phyloP scores from a whole-genome alignment of 495 filamentous ascomycete genomes.

The Penicillium paxilli region DNA sequence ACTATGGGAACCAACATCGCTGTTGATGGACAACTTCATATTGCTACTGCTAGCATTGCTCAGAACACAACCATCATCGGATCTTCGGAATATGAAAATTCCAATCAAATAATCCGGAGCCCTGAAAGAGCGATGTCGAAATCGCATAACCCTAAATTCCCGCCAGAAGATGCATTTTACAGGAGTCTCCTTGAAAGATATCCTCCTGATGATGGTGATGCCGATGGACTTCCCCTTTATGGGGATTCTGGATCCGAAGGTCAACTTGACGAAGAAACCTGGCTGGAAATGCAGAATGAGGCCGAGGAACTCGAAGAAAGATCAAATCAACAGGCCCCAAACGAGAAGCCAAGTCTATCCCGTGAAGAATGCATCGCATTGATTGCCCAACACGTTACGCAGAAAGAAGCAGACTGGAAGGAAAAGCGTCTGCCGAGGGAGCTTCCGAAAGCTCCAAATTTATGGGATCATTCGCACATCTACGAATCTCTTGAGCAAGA shows the following conservation, averaged over 20 bases:
- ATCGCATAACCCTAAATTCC: not conserved
- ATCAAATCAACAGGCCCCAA: not conserved
- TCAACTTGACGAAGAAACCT: conserved; percentile 56
- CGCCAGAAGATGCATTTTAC: not conserved
- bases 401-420: conserved; percentile 59
- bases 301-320: not conserved
- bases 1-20: too few relatives aligned
- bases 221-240: conserved; percentile 55
- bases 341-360: not conserved
- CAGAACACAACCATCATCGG: too few relatives aligned
- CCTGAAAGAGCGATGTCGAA: not conserved
- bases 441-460: conserved; percentile 51
- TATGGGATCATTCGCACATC: conserved; percentile 59
- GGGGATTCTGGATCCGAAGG: conserved; percentile 64
- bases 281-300: conserved; percentile 64
- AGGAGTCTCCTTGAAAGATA: conserved; percentile 46
- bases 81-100: too few relatives aligned
- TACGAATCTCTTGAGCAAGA: conserved; percentile 26
- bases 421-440: conserved; percentile 52
- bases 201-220: conserved; percentile 44
- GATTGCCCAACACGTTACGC: conserved; percentile 54
- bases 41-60: too few relatives aligned
- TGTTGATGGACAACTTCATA: too few relatives aligned
- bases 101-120: not conserved
- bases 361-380: conserved; percentile 46